phyloP scores from a whole-genome alignment of 257 asterid species.

The Leonotis leonurus region DNA sequence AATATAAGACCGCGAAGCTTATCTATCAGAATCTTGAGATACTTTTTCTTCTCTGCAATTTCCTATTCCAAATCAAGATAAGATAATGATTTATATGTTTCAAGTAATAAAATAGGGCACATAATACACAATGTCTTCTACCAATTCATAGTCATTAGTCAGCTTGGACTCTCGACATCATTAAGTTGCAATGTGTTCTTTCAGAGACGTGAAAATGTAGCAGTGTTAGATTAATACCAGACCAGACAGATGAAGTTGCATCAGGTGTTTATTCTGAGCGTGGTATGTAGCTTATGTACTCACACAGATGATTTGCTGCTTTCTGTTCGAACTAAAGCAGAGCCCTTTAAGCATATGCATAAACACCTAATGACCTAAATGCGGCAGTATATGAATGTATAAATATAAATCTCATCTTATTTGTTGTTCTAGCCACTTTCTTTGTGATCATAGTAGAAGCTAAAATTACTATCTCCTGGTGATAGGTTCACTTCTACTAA shows the following conservation, averaged over 20 bases:
- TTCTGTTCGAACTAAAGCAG: neutral
- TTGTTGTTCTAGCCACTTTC: neutral
- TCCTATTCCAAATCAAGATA: constrained; percentile 34
- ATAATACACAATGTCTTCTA: neutral
- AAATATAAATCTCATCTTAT: neutral
- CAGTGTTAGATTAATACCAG: no score
- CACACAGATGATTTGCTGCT: neutral
- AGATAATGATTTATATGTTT: neutral
- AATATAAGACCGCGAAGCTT: constrained; percentile 62
- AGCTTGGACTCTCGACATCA: no score
- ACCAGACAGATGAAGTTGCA: neutral
- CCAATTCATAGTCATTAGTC: neutral
- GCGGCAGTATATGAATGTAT: neutral
- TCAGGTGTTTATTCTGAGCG: no score
- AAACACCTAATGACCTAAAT: neutral
- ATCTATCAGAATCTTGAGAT: constrained; percentile 61
- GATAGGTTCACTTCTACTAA: neutral
- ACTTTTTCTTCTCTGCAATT: constrained; percentile 51
- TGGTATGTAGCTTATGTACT: neutral
- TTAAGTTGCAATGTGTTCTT: no score
- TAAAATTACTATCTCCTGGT: neutral
- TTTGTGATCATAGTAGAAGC: neutral
- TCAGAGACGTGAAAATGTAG: no score
- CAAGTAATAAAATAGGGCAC: neutral
- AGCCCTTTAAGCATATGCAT: neutral